These are phyloP conservation scores for Acanthamoeba sp. DNA, from an alignment of 208 protist species.

Conservation along the genomic window DNA sequence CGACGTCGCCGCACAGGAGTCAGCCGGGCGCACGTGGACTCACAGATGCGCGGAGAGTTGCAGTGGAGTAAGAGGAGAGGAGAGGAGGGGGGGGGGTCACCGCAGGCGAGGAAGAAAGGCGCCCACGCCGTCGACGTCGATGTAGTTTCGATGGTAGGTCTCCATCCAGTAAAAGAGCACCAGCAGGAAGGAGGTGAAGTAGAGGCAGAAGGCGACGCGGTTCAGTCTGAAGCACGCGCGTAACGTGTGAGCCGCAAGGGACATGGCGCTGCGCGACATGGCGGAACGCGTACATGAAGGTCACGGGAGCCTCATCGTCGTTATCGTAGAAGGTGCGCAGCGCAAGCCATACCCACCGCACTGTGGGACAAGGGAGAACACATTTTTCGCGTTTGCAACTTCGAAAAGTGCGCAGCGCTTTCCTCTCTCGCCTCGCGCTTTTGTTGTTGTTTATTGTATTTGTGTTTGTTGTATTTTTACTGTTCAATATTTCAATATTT, in stretches of 20 bases:
- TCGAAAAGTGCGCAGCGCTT: not conserved
- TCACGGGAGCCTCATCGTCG: not conserved
- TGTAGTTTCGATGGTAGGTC: slow-evolving; percentile 24
- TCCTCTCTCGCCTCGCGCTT: not conserved
- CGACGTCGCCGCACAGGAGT: too few relatives aligned
- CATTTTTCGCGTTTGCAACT: not conserved
- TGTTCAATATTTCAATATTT: too few relatives aligned
- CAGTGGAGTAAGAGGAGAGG: too few relatives aligned
- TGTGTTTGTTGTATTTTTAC: too few relatives aligned
- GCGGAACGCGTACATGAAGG: not conserved
- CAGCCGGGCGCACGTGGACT: too few relatives aligned
- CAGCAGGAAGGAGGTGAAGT: slow-evolving; percentile 14
- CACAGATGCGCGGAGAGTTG: too few relatives aligned
- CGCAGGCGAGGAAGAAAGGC: slow-evolving; percentile 1
- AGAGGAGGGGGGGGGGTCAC: not conserved
- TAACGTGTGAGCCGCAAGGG: not conserved
- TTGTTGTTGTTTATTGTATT: too few relatives aligned
- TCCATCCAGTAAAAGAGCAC: slow-evolving; percentile 41
- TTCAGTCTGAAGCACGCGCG: not conserved
- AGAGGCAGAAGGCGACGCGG: slow-evolving; percentile 2
- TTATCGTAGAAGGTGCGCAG: not conserved
- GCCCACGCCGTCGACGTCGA: slow-evolving; percentile 7
- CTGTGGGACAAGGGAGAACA: not conserved
- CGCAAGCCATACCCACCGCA: not conserved
- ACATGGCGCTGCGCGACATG: not conserved